Evolutionary conservation across 768 basidiomycete genomes (phyloP), one percentile per base, ranked within the genome.

Genomic region (Collybiopsis luxurians): DNA sequence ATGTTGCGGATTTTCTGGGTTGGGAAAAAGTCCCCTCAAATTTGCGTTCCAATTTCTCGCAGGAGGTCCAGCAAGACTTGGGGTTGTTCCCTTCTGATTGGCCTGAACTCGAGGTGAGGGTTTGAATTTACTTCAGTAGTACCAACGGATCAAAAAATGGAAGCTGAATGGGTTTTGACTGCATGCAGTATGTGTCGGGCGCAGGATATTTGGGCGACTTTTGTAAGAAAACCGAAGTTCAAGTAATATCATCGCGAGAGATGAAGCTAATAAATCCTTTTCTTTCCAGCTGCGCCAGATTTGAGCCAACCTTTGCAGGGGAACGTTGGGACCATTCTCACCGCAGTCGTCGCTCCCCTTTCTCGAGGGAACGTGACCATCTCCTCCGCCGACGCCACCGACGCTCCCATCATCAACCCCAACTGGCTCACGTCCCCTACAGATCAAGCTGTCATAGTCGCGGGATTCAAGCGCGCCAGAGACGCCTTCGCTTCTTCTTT

Each of bases 321-420:
- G 17, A 38, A 38, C 36, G 7, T 9, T 38, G 36, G 9, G 7
- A 38, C 9, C 17, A 17, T 38, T 9, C 17, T 15, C 47, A 28
- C 26, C 9, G 27, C 47, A 7, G 10, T 26, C 28, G 47, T n/a
- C 28, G 47, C 47, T 5, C 17, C 17, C 19, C 28, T 49, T 12
- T 49, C 72, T 27, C 66, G 73, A 17, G 80, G 80, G n/a, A 67
- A 67, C 3, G 69, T 79, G 36, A 66, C 68, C 39, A 64, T 68
- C 24, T 4, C 45, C 2, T 64, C 65, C n/a, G 4, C 55, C 3
- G 59, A 68, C 43, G 63, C 64, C 0, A 53, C 58, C 4, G 56
- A 28, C 3, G 31, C 30, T 2, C 66, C 68, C 2, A 36, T 12
- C 0, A 66, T 69, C 24, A 52, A 69, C 19, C 55, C 47, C 38